Evolutionary conservation across 164 flowering plant species (phyloP).

Genomic region (Echeveria elegans): DNA sequence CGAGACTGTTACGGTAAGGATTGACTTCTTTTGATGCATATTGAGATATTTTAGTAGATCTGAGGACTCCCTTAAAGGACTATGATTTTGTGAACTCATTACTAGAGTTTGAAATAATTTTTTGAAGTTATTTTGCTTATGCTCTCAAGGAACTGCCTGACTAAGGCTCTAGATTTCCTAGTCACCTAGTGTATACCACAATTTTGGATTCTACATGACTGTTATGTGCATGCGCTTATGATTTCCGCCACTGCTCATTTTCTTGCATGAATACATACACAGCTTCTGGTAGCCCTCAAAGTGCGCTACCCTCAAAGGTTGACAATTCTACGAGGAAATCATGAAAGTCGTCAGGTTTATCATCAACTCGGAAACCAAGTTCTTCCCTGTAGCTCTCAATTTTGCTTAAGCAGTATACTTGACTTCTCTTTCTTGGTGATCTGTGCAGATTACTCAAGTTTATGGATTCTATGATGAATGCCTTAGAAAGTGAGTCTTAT

Average conservation of each 20-base stretch:
- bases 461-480: constrained; percentile 99
- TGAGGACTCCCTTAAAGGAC: not conserved
- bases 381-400: not conserved
- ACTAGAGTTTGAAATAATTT: not conserved
- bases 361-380: not conserved
- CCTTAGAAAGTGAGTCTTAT: constrained; percentile 77
- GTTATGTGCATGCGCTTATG: not conserved
- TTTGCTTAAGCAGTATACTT: not conserved
- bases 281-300: constrained; percentile 86
- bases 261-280: constrained; percentile 16
- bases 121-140: not conserved
- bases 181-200: not conserved
- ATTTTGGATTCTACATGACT: not conserved
- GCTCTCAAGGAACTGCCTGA: not conserved
- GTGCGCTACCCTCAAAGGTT: constrained; percentile 84
- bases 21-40: not conserved
- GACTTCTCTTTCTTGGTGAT: constrained; percentile 8
- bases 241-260: not conserved
- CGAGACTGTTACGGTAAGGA: constrained; percentile 85
- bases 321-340: constrained; percentile 92
- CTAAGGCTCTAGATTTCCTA: not conserved
- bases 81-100: not conserved
- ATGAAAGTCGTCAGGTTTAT: constrained; percentile 94
- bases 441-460: constrained; percentile 92
- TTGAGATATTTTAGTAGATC: not conserved